Conservation (phyloP, 371 early-diverging fungal genomes). For the Chytridiales sp. region DNA sequence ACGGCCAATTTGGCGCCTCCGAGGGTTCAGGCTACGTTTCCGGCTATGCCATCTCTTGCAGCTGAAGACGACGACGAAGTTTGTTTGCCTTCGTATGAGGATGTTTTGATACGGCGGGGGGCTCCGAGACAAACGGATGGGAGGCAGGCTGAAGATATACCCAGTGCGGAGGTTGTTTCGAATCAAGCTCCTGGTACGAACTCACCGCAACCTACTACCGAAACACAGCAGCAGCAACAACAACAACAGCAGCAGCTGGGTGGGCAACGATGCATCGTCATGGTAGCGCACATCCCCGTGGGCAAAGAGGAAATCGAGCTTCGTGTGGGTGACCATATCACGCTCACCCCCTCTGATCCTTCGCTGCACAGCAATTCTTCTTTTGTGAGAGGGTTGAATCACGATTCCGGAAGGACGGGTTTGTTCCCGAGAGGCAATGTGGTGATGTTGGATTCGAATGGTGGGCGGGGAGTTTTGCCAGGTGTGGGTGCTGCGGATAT, state of each 20-base stretch:
- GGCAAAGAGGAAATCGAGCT: constrained; percentile 33
- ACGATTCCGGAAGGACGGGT: constrained; percentile 23
- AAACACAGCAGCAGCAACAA: neutral
- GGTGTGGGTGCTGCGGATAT: constrained; percentile 3
- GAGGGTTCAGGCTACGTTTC: too few relatives aligned
- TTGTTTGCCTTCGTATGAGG: neutral
- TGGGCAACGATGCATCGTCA: constrained; percentile 6
- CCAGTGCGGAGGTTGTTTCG: neutral
- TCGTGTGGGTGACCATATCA: constrained; percentile 12
- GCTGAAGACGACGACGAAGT: too few relatives aligned
- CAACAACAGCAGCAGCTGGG: neutral
- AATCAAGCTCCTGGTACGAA: neutral
- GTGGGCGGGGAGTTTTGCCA: neutral
- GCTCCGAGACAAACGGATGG: neutral
- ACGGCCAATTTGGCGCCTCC: too few relatives aligned
- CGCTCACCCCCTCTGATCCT: constrained; percentile 9
- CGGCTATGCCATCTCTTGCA: too few relatives aligned
- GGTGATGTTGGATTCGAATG: constrained; percentile 3
- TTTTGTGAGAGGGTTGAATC: constrained; percentile 21
- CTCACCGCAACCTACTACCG: neutral
- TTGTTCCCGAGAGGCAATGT: constrained; percentile 13
- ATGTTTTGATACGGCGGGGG: neutral
- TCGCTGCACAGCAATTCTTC: neutral
- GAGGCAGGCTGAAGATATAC: neutral
- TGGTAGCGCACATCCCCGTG: constrained; percentile 17